Percentiles rank a stretch among this genome's conserved stretches.
Evolutionary conservation across 768 basidiomycete species (phyloP).

Genomic region (Arthromyces matolae): DNA sequence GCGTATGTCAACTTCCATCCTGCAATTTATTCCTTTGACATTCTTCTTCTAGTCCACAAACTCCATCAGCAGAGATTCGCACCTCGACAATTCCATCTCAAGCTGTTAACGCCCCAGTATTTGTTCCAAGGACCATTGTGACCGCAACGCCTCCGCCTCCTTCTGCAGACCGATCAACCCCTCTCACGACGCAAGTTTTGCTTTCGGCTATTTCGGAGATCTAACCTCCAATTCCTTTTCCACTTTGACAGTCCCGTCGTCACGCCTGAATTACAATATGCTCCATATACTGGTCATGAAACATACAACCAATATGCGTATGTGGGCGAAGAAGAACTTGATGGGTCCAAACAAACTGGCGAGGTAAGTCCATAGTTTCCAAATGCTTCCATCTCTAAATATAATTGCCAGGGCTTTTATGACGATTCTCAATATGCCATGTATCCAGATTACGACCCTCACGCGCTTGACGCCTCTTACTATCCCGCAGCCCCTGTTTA

Average conservation of each 20-base stretch:
- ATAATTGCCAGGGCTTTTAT: too few relatives aligned
- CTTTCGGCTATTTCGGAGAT: background rate
- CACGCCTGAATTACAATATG: slow-evolving; percentile 19
- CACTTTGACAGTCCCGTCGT: slow-evolving; percentile 14
- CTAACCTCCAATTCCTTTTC: too few relatives aligned
- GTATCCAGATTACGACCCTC: slow-evolving; percentile 36
- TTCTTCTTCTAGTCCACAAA: slow-evolving; percentile 4
- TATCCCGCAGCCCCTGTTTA: slow-evolving; percentile 44
- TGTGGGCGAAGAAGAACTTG: slow-evolving; percentile 19
- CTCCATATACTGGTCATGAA: slow-evolving; percentile 18
- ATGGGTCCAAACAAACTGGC: slow-evolving; percentile 31
- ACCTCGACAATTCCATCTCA: slow-evolving; percentile 47
- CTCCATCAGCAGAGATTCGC: slow-evolving; percentile 24
- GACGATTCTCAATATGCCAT: slow-evolving; percentile 26
- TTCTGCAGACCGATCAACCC: slow-evolving; percentile 21
- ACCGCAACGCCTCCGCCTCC: slow-evolving; percentile 28
- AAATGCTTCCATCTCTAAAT: too few relatives aligned
- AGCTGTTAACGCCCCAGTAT: slow-evolving; percentile 80
- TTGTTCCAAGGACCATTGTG: slow-evolving; percentile 59
- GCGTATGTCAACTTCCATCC: slow-evolving; percentile 24
- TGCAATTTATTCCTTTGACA: background rate
- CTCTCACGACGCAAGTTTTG: slow-evolving; percentile 18
- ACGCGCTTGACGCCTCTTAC: slow-evolving; percentile 34
- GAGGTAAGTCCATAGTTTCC: slow-evolving; percentile 16
- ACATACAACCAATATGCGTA: slow-evolving; percentile 25